These are phyloP conservation scores for Alternaria triticimaculans DNA, from an alignment of 2,329 filamentous ascomycete species.

Conservation along the genomic window DNA sequence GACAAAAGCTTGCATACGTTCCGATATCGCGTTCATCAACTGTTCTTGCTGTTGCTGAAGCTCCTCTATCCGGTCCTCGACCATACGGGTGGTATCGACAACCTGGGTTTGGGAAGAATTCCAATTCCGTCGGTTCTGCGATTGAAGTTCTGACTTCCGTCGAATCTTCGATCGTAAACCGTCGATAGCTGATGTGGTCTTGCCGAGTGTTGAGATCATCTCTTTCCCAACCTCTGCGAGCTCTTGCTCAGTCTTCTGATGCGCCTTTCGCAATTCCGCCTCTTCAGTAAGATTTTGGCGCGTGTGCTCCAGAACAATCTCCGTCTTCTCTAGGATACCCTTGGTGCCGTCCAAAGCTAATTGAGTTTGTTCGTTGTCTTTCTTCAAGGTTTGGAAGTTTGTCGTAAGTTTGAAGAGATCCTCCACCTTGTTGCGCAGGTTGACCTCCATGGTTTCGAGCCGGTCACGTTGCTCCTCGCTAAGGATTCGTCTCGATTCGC, in stretches of 20 bases:
- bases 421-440: constrained; percentile 90
- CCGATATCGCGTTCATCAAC: constrained; percentile 71
- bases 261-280: constrained; percentile 77
- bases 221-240: constrained; percentile 75
- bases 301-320: constrained; percentile 80
- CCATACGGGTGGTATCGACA: constrained; percentile 73
- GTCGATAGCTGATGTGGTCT: constrained; percentile 79
- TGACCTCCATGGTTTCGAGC: constrained; percentile 89
- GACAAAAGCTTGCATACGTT: constrained; percentile 79
- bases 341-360: constrained; percentile 78
- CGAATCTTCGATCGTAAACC: constrained; percentile 85
- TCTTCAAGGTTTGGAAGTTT: constrained; percentile 86
- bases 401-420: constrained; percentile 87
- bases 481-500: constrained; percentile 88
- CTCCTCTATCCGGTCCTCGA: constrained; percentile 76
- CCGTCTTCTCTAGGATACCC: constrained; percentile 83
- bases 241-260: constrained; percentile 82
- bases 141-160: constrained; percentile 83
- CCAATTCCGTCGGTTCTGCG: constrained; percentile 81
- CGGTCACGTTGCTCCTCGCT: constrained; percentile 91
- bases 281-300: constrained; percentile 80
- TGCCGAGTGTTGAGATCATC: constrained; percentile 77
- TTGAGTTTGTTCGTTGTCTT: constrained; percentile 82
- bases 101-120: constrained; percentile 77
- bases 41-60: constrained; percentile 76